These are phyloP conservation scores for Monosporascus sp. DNA, from an alignment of 2,329 filamentous ascomycete genomes.

Conservation along the genomic window DNA sequence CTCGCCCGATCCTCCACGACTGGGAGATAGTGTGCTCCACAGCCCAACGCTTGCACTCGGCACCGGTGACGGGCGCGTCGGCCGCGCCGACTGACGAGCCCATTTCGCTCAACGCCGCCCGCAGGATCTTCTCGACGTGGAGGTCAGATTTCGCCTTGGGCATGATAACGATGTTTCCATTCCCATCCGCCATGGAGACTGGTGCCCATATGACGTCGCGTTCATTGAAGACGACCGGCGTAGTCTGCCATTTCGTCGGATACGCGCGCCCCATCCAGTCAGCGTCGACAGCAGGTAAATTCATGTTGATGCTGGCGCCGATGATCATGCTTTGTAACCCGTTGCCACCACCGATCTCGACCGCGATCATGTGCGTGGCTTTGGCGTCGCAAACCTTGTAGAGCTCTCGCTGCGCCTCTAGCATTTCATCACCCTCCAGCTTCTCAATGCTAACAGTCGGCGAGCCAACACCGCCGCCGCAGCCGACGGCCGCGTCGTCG, in stretches of 20 bases:
- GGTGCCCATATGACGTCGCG: constrained; percentile 37
- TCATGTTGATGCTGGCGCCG: constrained; percentile 47
- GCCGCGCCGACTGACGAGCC: constrained; percentile 47
- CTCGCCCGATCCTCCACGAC: constrained; percentile 55
- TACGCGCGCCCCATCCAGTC: constrained; percentile 55
- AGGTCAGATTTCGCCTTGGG: constrained; percentile 40
- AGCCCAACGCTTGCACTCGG: constrained; percentile 45
- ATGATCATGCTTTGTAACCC: constrained; percentile 54
- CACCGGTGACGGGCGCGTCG: constrained; percentile 43
- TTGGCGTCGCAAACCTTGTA: constrained; percentile 38
- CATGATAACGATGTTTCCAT: constrained; percentile 34
- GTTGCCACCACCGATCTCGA: constrained; percentile 65
- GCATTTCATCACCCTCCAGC: constrained; percentile 51
- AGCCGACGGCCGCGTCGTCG: constrained; percentile 47
- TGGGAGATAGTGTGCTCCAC: constrained; percentile 49
- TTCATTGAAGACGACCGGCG: constrained; percentile 47
- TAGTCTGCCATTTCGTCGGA: constrained; percentile 51
- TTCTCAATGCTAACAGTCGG: constrained; percentile 59
- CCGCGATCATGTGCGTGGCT: constrained; percentile 53
- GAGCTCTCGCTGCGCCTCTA: constrained; percentile 45
- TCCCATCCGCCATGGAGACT: constrained; percentile 45
- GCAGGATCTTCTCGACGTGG: constrained; percentile 44
- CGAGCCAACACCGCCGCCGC: constrained; percentile 53
- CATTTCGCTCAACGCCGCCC: constrained; percentile 50
- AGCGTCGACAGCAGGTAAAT: constrained; percentile 46